Evolutionary conservation across 352 stramenopile species (phyloP), one percentile per base, ranked within the genome.

Genomic region (Phytophthora pistaciae): DNA sequence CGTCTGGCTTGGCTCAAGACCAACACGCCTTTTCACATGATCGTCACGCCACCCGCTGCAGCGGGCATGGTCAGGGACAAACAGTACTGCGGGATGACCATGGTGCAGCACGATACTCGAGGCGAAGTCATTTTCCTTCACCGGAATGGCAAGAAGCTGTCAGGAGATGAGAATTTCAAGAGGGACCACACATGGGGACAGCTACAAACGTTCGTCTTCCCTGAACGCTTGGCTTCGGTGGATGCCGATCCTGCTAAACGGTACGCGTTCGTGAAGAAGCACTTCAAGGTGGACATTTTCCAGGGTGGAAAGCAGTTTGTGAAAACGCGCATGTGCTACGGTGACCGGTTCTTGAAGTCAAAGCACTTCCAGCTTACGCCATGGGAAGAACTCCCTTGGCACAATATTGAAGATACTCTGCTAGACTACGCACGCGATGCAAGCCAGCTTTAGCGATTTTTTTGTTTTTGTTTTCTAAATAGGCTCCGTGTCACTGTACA

Each of bases 1-100:
- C 82, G 82, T 0, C 63, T 90, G 11, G 82, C 82, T n/a, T 90
- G 82, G 82, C 63, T 88, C 18, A 87, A 85, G 54, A 79, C 75
- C 16, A 71, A 60, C 18, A 85, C 72, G 29, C 62, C 72, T 3
- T 90, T 90, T 49, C 67, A 86, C 57, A 83, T 89, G 72, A 78
- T 80, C 13, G 56, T 74, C 36, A 80, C 79, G 5, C 68, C 82
- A 16, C 77, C 82, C 4, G 79, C 74, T 18, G 67, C 70, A 48
- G 74, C 68, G 4, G 81, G 81, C 0, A 69, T 79, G 40, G 75
- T 81, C 27, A 61, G 76, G 60, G 53, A 42, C 1, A 66, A 65
- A 3, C 57, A 80, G 10, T 88, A 83, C 54, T 90, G 82, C 29
- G 82, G 80, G 2, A 76, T 87, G 63, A 80, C 79, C 5, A 86